Base-by-base conservation (phyloP, 352 stramenopile species). In the Pythium brassicae region DNA sequence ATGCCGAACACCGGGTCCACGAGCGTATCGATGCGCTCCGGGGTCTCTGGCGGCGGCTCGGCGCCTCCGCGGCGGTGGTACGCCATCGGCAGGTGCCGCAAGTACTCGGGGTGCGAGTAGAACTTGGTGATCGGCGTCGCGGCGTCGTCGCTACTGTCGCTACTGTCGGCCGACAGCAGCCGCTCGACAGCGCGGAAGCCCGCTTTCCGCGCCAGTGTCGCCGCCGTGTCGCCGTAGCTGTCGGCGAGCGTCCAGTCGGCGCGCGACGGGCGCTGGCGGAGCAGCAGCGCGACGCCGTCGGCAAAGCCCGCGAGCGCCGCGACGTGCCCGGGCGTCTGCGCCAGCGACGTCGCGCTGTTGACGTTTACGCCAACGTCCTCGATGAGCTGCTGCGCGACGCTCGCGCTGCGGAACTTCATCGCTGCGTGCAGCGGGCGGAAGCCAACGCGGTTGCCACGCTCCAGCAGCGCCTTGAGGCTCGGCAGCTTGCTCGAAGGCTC, bases 11-110 rank as follows among this genome's bases (percentile, higher is more conserved):
- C 51, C 9, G 78, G 71, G 40, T 93, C 68, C 29, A 96, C 70
- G n/a, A 97, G 67, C 32, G 89, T 92, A 35, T 88, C 77, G 19
- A 98, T 83, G 22, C 92, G 83, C 58, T 94, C 83, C 4, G 83
- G 72, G 54, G 97, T 97, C 63, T 98, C 92, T 14, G 92, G 87
- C 22, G 89, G 89, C n/a, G 83, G 84, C 22, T 96, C 86, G 9
- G 58, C 61, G 4, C 74, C 74, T 17, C 83, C 71, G n/a, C 75
- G 74, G 62, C 66, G 61, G 65, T 93, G 71, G 57, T 76, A 78
- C 14, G 74, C 64, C 71, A 82, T 76, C n/a, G 80, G 76, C 59
- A 96, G 65, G 65, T 97, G 91, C 50, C 66, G 63, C 55, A 87
- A 63, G 46, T 78, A 87, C 54, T 92, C 78, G 2, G 71, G 72